Conservation (phyloP, 371 early-diverging fungal genomes). For the Massospora cicadina region DNA sequence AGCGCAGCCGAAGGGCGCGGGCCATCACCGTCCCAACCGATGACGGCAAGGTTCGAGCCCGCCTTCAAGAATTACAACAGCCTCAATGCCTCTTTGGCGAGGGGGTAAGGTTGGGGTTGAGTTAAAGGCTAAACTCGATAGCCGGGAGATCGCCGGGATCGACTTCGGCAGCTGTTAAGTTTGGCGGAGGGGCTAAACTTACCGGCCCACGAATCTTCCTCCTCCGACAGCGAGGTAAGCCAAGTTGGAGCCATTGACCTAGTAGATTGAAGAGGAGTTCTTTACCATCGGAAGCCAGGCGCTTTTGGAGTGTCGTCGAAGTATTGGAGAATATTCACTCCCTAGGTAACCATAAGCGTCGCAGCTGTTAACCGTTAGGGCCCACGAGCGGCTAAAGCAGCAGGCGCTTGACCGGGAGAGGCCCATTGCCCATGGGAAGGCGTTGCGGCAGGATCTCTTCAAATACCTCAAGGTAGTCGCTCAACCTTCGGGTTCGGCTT, state of each 20-base stretch:
- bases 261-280: slow-evolving; percentile 57
- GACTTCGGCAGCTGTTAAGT: slow-evolving; percentile 54
- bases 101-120: slow-evolving; percentile 37
- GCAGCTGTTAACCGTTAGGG: slow-evolving; percentile 24
- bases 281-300: slow-evolving; percentile 60
- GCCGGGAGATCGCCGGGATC: slow-evolving; percentile 77
- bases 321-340: slow-evolving; percentile 60
- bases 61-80: slow-evolving; percentile 57
- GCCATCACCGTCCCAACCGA: slow-evolving; percentile 82
- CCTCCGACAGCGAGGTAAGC: slow-evolving; percentile 19
- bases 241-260: neutral
- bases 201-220: slow-evolving; percentile 22
- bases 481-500: neutral
- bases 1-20: slow-evolving; percentile 58
- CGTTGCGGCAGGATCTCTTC: slow-evolving; percentile 59
- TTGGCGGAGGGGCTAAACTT: slow-evolving; percentile 22
- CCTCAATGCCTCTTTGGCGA: slow-evolving; percentile 88
- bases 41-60: slow-evolving; percentile 55
- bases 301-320: slow-evolving; percentile 45
- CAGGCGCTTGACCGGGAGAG: slow-evolving; percentile 49
- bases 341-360: slow-evolving; percentile 30
- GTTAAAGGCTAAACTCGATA: slow-evolving; percentile 14
- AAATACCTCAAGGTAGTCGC: slow-evolving; percentile 37
- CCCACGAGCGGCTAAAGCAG: slow-evolving; percentile 41
- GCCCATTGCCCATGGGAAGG: slow-evolving; percentile 51